phyloP scores from a whole-genome alignment of 1,284 basidiomycete genomes.

The Gomphus sp. region DNA sequence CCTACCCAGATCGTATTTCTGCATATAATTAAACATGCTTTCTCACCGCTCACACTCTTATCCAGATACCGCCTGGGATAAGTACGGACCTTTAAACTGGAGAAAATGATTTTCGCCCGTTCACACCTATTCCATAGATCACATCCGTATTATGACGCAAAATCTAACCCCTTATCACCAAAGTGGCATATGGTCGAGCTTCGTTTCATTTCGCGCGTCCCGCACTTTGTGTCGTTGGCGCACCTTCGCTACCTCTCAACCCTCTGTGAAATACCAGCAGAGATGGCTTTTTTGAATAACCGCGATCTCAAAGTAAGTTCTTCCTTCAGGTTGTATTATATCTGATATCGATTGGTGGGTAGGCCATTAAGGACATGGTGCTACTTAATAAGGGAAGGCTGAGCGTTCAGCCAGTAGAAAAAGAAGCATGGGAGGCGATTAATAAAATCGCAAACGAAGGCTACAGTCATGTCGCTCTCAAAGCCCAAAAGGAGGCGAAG shows the following conservation, averaged over 20 bases:
- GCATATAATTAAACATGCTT: background rate
- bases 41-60: background rate
- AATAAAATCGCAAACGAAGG: conserved; percentile 61
- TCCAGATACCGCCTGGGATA: conserved; percentile 82
- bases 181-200: conserved; percentile 94
- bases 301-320: conserved; percentile 46
- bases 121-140: conserved; percentile 25
- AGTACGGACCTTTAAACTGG: conserved; percentile 34
- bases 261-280: conserved; percentile 31
- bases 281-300: conserved; percentile 54
- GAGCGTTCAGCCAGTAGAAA: conserved; percentile 77
- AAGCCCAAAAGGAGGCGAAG: too few relatives aligned
- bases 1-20: conserved; percentile 80
- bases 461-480: conserved; percentile 23
- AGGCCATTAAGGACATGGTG: conserved; percentile 57
- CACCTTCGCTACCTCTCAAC: conserved; percentile 61
- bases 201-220: conserved; percentile 56
- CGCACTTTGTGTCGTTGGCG: conserved; percentile 72
- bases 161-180: conserved; percentile 67
- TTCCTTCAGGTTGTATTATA: background rate
- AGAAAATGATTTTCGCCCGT: background rate
- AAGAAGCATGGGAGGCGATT: conserved; percentile 64
- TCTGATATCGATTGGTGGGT: conserved; percentile 15
- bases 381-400: conserved; percentile 79
- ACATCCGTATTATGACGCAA: conserved; percentile 88